A percentile compares a stretch with the other conserved stretches of the same genome.
Conservation (phyloP, 108 stramenopile species). For the Nannochloropsis gaditana region DNA sequence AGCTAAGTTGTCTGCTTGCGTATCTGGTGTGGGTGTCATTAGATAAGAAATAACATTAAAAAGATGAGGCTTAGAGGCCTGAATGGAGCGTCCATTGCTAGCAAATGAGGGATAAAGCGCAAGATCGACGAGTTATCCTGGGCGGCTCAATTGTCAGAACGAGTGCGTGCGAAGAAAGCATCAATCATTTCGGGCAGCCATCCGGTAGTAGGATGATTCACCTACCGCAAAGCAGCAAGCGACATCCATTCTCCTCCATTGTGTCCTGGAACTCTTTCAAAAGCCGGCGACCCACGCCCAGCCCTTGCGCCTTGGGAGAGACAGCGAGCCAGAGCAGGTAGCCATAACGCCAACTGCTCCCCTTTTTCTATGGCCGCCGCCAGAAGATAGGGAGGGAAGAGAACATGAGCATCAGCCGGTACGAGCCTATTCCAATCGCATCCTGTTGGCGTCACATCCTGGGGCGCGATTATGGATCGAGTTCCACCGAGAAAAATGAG, state of each 20-base stretch:
- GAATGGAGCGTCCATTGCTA: too few relatives aligned
- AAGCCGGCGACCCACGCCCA: background rate
- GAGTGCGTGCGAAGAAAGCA: too few relatives aligned
- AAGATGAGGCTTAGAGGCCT: too few relatives aligned
- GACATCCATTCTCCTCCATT: conserved; percentile 13
- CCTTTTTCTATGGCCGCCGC: background rate
- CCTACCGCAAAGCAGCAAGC: background rate
- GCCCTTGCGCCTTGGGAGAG: background rate
- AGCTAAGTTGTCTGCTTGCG: background rate
- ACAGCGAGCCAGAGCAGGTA: conserved; percentile 9
- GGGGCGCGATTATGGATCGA: too few relatives aligned
- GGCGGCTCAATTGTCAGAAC: too few relatives aligned
- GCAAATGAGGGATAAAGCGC: too few relatives aligned
- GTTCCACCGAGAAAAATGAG: too few relatives aligned
- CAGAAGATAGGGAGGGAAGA: background rate
- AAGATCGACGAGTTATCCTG: too few relatives aligned
- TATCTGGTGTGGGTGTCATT: background rate
- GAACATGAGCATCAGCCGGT: background rate
- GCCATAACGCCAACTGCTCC: background rate
- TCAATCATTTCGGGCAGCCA: too few relatives aligned
- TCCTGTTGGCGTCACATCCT: too few relatives aligned
- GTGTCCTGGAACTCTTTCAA: conserved; percentile 15
- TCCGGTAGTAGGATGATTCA: background rate
- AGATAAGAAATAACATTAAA: too few relatives aligned
- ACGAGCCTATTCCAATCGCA: background rate